Conservation (phyloP, 768 basidiomycete species). For the Agrocybe pediades region DNA sequence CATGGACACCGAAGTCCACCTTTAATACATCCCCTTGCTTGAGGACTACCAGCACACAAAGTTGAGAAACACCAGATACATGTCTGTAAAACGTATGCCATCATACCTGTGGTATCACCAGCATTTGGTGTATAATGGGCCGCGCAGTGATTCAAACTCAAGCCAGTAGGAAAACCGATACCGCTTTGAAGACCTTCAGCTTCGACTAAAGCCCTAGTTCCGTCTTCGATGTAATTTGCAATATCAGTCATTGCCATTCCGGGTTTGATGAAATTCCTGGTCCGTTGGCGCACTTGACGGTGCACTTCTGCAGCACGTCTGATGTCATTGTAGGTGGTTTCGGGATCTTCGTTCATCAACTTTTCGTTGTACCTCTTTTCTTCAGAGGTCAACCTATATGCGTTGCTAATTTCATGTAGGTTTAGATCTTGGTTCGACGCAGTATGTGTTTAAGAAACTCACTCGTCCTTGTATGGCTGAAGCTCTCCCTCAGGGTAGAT, state of each 20-base stretch:
- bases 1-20: constrained; percentile 97
- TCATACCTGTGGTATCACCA: constrained; percentile 79
- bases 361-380: constrained; percentile 87
- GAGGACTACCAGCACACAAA: constrained; percentile 54
- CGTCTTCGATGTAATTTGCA: constrained; percentile 90
- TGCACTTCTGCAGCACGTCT: constrained; percentile 96
- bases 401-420: constrained; percentile 55
- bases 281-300: constrained; percentile 84
- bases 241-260: constrained; percentile 96
- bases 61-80: constrained; percentile 9
- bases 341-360: constrained; percentile 75
- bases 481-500: constrained; percentile 91
- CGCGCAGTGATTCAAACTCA: constrained; percentile 92
- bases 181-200: constrained; percentile 85
- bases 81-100: neutral
- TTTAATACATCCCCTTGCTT: constrained; percentile 87
- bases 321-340: constrained; percentile 85
- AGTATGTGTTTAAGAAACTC: constrained; percentile 26
- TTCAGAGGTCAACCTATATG: constrained; percentile 86
- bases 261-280: constrained; percentile 81
- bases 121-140: constrained; percentile 98
- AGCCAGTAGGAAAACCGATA: constrained; percentile 94
- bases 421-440: neutral
- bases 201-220: constrained; percentile 89
- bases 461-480: constrained; percentile 92